Conservation (phyloP, 202 grass and related monocot genomes). For the Hordeum pubiflorum region DNA sequence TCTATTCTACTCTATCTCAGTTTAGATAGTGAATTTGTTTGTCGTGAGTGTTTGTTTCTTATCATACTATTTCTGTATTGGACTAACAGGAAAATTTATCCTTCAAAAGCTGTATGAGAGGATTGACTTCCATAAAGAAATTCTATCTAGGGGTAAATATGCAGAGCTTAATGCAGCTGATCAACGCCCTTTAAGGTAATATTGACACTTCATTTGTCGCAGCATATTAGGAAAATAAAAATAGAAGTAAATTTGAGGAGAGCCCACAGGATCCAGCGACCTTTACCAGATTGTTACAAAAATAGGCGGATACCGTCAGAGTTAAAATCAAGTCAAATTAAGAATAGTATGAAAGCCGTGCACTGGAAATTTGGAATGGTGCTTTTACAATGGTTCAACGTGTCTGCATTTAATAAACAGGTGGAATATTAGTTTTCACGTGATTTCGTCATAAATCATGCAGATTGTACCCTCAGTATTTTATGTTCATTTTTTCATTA, state of each 20-base stretch:
- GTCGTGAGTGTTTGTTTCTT: conserved; percentile 13
- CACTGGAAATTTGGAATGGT: not conserved
- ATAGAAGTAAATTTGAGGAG: not conserved
- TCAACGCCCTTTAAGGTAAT: conserved; percentile 72
- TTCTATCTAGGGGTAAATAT: conserved; percentile 79
- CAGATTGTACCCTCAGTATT: not conserved
- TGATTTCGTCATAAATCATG: not conserved
- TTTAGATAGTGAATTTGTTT: not conserved
- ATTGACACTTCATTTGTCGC: not conserved
- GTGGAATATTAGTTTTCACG: not conserved
- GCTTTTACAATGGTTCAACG: not conserved
- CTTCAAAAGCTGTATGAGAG: conserved; percentile 84
- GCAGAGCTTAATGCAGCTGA: conserved; percentile 76
- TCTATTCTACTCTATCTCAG: conserved; percentile 8
- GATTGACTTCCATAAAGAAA: conserved; percentile 83
- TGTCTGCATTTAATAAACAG: not conserved
- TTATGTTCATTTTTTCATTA: conserved; percentile 20
- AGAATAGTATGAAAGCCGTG: not conserved
- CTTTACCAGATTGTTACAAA: not conserved
- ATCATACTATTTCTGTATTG: conserved; percentile 24
- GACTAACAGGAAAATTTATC: conserved; percentile 65
- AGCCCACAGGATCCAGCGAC: not conserved
- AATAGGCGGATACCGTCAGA: not conserved
- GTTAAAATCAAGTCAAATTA: not conserved
- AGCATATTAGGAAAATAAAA: not conserved